Evolutionary conservation across 768 basidiomycete species (phyloP).

Genomic region (Chalciporus piperatus): DNA sequence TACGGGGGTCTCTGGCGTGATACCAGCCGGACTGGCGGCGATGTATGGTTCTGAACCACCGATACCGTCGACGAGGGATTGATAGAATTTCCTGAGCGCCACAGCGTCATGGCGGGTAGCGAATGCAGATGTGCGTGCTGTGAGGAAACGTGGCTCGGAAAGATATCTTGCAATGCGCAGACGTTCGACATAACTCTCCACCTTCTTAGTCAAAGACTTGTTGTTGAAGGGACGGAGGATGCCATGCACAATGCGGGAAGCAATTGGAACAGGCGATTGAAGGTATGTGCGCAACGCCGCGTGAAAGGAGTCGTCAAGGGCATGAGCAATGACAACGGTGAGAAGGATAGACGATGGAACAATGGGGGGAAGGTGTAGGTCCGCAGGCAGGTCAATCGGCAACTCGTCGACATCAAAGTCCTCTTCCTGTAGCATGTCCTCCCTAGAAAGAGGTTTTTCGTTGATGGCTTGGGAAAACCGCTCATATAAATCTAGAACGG

Average conservation of each 20-base stretch:
- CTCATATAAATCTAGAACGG: conserved; percentile 45
- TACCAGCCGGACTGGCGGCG: conserved; percentile 38
- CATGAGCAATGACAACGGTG: conserved; percentile 57
- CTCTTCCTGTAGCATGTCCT: conserved; percentile 9
- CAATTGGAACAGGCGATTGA: conserved; percentile 36
- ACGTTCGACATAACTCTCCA: conserved; percentile 44
- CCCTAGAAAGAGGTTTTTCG: conserved; percentile 18
- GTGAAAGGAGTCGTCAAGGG: conserved; percentile 56
- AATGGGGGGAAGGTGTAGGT: conserved; percentile 8
- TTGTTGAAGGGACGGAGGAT: conserved; percentile 42
- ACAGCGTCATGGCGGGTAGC: conserved; percentile 31
- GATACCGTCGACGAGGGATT: conserved; percentile 48
- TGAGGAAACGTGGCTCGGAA: conserved; percentile 46
- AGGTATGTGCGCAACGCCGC: conserved; percentile 48
- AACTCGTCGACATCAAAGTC: conserved; percentile 26
- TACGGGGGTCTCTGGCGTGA: conserved; percentile 41
- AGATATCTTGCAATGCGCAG: conserved; percentile 53
- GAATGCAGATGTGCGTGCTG: conserved; percentile 49
- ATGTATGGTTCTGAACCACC: conserved; percentile 52
- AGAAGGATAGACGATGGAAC: conserved; percentile 42
- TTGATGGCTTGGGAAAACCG: conserved; percentile 31
- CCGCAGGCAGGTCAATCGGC: conserved; percentile 19
- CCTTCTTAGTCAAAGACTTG: conserved; percentile 38
- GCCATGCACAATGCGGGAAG: conserved; percentile 31
- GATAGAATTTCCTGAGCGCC: conserved; percentile 48